Conservation (phyloP, 306 rosid genomes). For the Potentilla sterilis region DNA sequence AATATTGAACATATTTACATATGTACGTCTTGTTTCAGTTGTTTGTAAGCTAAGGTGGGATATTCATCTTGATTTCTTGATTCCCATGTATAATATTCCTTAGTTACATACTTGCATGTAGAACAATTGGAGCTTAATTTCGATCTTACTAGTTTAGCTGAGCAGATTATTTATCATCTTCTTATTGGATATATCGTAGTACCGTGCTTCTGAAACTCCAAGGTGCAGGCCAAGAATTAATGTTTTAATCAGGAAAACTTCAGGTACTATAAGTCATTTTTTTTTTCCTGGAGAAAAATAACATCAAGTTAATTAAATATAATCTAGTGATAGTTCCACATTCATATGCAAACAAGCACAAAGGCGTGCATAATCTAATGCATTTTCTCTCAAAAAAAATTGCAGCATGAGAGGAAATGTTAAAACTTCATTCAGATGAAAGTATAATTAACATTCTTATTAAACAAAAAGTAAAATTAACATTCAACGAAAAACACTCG, state of each 20-base stretch:
- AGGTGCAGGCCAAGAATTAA: background rate
- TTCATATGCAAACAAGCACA: no score
- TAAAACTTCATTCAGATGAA: no score
- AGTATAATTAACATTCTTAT: no score
- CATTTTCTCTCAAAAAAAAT: no score
- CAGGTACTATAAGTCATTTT: no score
- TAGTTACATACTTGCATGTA: background rate
- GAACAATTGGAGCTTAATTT: background rate
- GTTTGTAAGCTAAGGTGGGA: background rate
- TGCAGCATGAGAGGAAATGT: background rate
- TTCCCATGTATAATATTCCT: background rate
- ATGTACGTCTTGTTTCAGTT: no score
- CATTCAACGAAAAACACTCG: background rate
- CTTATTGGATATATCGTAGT: background rate
- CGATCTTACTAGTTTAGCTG: background rate
- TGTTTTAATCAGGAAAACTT: background rate
- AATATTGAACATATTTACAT: no score
- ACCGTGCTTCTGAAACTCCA: background rate
- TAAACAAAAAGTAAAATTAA: no score
- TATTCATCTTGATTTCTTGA: background rate
- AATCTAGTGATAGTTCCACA: no score
- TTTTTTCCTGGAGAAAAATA: no score
- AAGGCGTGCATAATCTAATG: no score
- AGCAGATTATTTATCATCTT: background rate
- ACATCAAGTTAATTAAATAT: no score